Conservation (phyloP, 225 moss, liverwort and hornwort genomes). For the Pseudisothecium myosuroides region DNA sequence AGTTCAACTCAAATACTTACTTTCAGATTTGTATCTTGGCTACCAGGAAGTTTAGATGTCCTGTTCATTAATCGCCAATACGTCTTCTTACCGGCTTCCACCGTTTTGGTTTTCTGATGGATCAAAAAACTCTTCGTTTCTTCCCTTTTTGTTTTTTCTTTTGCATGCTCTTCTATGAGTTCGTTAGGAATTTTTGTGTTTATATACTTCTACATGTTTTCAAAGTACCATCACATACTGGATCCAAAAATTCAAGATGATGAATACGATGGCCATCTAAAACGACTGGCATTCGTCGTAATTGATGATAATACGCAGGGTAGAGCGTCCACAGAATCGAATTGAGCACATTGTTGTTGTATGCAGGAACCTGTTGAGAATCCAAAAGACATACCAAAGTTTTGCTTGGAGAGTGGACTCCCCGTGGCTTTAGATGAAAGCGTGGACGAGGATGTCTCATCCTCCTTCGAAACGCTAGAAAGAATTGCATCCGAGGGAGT, state of each 20-base stretch:
- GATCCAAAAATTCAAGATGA: background rate
- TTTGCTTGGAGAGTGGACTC: constrained; percentile 60
- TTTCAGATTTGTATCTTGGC: background rate
- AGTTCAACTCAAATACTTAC: background rate
- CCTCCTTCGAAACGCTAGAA: constrained; percentile 35
- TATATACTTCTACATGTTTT: background rate
- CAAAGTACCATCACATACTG: background rate
- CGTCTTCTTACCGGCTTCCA: background rate
- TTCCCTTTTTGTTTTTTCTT: background rate
- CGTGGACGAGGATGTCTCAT: constrained; percentile 56
- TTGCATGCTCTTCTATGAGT: background rate
- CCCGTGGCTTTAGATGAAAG: constrained; percentile 92
- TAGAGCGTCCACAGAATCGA: background rate
- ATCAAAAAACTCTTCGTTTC: background rate
- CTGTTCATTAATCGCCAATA: background rate
- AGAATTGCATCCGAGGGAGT: constrained; percentile 50
- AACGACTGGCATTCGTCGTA: background rate
- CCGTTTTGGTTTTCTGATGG: background rate
- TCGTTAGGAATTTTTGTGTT: background rate
- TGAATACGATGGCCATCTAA: background rate
- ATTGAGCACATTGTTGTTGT: background rate
- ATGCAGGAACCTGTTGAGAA: constrained; percentile 68
- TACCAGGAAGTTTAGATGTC: background rate
- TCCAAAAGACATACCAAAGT: constrained; percentile 52
- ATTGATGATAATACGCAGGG: background rate